Conservation (phyloP, 306 rosid genomes). For the Calophaca sinica region DNA sequence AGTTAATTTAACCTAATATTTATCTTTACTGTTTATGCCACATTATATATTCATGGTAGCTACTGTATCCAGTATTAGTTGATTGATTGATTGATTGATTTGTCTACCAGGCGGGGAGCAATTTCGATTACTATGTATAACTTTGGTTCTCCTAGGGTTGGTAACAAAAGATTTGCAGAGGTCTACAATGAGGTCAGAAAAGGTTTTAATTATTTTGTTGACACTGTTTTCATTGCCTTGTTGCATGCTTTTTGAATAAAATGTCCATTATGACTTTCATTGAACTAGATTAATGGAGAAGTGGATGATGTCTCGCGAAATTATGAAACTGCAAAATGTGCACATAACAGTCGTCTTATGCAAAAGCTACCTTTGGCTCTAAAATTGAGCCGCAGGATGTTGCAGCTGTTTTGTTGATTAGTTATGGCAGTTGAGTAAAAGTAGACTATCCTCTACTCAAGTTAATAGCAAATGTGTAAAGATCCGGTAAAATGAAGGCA, state of each 20-base stretch:
- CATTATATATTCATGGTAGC: constrained; percentile 21
- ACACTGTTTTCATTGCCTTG: constrained; percentile 27
- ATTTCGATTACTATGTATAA: constrained; percentile 88
- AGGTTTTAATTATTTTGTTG: constrained; percentile 24
- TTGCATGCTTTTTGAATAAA: constrained; percentile 29
- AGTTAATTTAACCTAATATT: neutral
- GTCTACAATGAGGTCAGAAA: constrained; percentile 80
- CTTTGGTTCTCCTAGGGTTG: constrained; percentile 99
- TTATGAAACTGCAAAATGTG: neutral
- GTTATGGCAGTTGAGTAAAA: no score
- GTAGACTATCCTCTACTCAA: no score
- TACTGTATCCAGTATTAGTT: neutral
- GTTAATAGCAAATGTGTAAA: no score
- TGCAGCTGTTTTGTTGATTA: no score
- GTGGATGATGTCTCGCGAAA: constrained; percentile 14
- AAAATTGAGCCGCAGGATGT: no score
- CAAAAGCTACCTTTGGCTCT: no score
- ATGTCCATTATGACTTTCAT: constrained; percentile 28
- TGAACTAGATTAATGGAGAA: constrained; percentile 1
- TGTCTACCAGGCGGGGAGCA: constrained; percentile 65
- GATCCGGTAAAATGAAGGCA: no score
- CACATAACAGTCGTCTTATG: neutral
- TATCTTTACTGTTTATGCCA: neutral
- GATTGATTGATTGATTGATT: neutral
- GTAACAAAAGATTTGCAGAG: constrained; percentile 91